A percentile compares a stretch with the other conserved stretches of the same genome.
These are phyloP conservation scores for Aspergillus neotritici DNA, from an alignment of 2,329 filamentous ascomycete genomes.

Conservation along the genomic window DNA sequence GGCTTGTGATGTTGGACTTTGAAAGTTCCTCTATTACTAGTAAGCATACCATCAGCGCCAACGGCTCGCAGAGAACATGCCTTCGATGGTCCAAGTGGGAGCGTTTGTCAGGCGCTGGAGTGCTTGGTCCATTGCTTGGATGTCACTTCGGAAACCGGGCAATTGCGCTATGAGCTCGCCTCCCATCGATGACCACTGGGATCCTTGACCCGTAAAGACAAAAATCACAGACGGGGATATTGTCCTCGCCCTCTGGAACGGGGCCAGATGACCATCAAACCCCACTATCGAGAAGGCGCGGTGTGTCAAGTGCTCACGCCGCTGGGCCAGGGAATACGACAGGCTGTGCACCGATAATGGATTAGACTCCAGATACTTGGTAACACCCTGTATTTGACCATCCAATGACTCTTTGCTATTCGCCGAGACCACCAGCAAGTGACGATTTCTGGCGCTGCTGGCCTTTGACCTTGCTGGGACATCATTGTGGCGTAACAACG, in stretches of 20 bases:
- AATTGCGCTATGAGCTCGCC: constrained; percentile 19
- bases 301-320: constrained; percentile 13
- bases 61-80: neutral
- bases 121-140: constrained; percentile 13
- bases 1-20: neutral
- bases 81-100: constrained; percentile 8
- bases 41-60: neutral
- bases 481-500: neutral
- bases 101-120: constrained; percentile 5
- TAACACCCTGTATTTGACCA: constrained; percentile 4
- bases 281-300: constrained; percentile 10
- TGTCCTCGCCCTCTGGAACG: constrained; percentile 2
- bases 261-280: neutral
- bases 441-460: neutral
- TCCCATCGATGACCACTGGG: constrained; percentile 34
- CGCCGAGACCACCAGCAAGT: constrained; percentile 15
- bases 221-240: constrained; percentile 13
- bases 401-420: constrained; percentile 9
- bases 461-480: too few species aligned
- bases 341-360: constrained; percentile 5
- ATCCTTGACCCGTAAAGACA: constrained; percentile 35
- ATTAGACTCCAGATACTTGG: constrained; percentile 6
- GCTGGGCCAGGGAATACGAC: constrained; percentile 12
- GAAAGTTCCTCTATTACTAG: constrained; percentile 7
- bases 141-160: constrained; percentile 12